phyloP scores from a whole-genome alignment of 2,329 filamentous ascomycete species.

The Cladosporium halotolerans region DNA sequence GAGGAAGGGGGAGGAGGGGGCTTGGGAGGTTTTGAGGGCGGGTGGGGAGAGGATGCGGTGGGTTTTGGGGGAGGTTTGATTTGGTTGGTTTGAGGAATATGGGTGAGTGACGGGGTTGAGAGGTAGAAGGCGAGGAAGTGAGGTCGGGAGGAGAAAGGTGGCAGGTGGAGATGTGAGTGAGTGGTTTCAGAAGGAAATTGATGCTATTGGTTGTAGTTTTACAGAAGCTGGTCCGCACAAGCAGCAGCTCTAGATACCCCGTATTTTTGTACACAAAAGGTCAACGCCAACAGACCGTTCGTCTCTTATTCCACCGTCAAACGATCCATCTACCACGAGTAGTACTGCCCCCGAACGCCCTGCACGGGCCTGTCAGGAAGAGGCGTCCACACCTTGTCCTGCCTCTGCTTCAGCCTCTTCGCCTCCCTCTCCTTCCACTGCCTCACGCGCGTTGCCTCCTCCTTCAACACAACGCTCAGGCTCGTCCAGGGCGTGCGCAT shows the following conservation, averaged over 20 bases:
- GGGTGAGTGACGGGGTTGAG: not conserved
- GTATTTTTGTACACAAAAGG: not conserved
- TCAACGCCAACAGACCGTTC: not conserved
- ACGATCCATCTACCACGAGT: slow-evolving; percentile 64
- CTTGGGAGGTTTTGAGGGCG: slow-evolving; percentile 27
- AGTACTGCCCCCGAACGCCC: slow-evolving; percentile 74
- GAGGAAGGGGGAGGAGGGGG: slow-evolving; percentile 32
- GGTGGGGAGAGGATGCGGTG: slow-evolving; percentile 25
- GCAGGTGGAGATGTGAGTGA: not conserved
- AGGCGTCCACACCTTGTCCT: slow-evolving; percentile 78
- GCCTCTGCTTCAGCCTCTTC: slow-evolving; percentile 65
- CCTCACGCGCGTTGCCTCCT: slow-evolving; percentile 83
- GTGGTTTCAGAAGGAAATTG: not conserved
- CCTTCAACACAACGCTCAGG: slow-evolving; percentile 76
- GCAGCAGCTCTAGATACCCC: not conserved
- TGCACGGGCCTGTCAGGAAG: slow-evolving; percentile 79
- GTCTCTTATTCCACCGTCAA: not conserved
- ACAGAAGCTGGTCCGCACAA: not conserved
- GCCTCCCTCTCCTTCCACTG: slow-evolving; percentile 70
- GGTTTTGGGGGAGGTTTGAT: slow-evolving; percentile 15
- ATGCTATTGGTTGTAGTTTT: not conserved
- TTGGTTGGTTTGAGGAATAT: not conserved
- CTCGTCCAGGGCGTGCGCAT: slow-evolving; percentile 68
- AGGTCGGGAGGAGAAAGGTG: not conserved
- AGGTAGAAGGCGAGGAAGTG: not conserved